phyloP scores from a whole-genome alignment of 1,284 basidiomycete genomes.

The Boletus smithii region DNA sequence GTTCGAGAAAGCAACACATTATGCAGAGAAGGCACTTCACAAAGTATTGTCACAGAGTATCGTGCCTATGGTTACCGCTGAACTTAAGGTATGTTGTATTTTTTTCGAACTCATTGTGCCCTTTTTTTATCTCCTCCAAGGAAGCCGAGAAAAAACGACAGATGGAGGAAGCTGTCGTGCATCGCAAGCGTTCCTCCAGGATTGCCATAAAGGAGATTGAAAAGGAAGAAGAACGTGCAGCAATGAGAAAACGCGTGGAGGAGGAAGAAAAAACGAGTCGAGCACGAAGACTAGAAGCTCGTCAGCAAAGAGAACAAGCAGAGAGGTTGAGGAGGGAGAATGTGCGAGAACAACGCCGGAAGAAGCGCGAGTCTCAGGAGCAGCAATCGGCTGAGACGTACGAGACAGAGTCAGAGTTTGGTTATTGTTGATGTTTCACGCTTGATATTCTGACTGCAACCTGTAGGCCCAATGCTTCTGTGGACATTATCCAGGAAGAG shows the following conservation, averaged over 20 bases:
- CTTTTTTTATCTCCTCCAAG: constrained; percentile 37
- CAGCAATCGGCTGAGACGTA: constrained; percentile 13
- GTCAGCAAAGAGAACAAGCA: constrained; percentile 61
- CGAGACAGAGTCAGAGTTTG: constrained; percentile 17
- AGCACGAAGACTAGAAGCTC: constrained; percentile 58
- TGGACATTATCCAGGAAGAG: constrained; percentile 4
- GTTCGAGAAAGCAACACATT: constrained; percentile 75
- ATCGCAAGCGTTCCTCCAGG: constrained; percentile 81
- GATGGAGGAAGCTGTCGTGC: constrained; percentile 66
- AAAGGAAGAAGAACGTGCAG: constrained; percentile 61
- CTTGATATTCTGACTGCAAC: constrained; percentile 16
- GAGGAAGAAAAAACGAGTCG: constrained; percentile 64
- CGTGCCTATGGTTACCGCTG: constrained; percentile 63
- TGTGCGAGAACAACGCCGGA: constrained; percentile 50
- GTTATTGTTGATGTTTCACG: not conserved
- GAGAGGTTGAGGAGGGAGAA: constrained; percentile 57
- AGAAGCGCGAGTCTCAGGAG: constrained; percentile 46
- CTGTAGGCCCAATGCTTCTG: constrained; percentile 13
- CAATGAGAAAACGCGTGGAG: constrained; percentile 53
- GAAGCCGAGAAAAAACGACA: constrained; percentile 59
- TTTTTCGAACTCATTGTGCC: not conserved
- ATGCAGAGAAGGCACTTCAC: constrained; percentile 74
- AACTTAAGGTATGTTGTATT: constrained; percentile 40
- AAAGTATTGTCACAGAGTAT: constrained; percentile 64
- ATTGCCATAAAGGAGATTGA: constrained; percentile 72